Evolutionary conservation across 1,139 yeast genomes (phyloP).

Genomic region (Yarrowia galli): DNA sequence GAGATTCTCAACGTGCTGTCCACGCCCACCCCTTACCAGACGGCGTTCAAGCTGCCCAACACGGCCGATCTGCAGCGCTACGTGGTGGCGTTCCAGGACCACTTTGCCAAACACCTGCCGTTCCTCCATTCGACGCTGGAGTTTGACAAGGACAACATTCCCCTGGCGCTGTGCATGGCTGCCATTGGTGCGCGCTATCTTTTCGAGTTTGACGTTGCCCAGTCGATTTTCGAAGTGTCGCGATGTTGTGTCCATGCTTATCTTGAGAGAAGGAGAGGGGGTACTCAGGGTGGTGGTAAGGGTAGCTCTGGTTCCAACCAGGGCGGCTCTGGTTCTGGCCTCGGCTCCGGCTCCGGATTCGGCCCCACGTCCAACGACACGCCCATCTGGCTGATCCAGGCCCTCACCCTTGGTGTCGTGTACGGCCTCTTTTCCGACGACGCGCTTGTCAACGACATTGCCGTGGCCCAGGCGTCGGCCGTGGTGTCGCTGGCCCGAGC

Average conservation of each 20-base stretch:
- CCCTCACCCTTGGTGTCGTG: constrained; percentile 79
- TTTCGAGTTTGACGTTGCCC: constrained; percentile 79
- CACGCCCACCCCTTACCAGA: constrained; percentile 65
- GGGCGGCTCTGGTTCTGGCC: too few relatives aligned
- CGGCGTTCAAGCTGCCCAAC: constrained; percentile 68
- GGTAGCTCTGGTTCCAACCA: too few relatives aligned
- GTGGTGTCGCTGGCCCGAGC: constrained; percentile 80
- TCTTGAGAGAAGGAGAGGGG: constrained; percentile 64
- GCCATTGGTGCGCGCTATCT: constrained; percentile 89
- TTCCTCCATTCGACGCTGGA: constrained; percentile 77
- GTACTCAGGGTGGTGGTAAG: too few relatives aligned
- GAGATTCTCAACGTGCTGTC: constrained; percentile 62
- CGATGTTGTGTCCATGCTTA: constrained; percentile 78
- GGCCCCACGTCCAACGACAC: constrained; percentile 51
- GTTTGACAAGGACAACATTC: constrained; percentile 69
- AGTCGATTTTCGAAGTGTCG: constrained; percentile 77
- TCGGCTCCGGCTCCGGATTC: too few relatives aligned
- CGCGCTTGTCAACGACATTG: constrained; percentile 70
- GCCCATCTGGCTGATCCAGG: constrained; percentile 89
- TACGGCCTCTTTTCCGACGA: constrained; percentile 85
- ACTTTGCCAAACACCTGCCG: constrained; percentile 81
- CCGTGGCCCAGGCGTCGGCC: constrained; percentile 77
- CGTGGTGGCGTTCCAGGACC: constrained; percentile 70
- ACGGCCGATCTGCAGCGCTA: constrained; percentile 77
- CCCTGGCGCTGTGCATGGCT: constrained; percentile 80